Evolutionary conservation across 352 stramenopile genomes (phyloP), one percentile per base, ranked within the genome.

Genomic region (Globisporangium emineosum): DNA sequence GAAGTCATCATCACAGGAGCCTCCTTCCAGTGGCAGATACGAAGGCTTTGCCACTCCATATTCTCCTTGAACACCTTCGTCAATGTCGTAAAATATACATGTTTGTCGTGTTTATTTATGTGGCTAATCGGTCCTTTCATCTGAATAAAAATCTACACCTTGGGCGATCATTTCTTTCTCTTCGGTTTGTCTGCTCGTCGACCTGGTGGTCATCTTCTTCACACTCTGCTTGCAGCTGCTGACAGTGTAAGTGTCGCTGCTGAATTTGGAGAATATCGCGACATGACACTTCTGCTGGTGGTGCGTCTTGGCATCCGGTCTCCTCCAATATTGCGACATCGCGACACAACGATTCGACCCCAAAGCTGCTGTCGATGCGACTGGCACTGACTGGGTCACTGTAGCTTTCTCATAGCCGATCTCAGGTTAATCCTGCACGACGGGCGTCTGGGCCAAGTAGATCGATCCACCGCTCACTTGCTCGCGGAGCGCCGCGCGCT

Each of bases 401-500:
- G 21, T 23, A 15, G 10, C 5, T 15, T 40, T 15, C 7, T 19
- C 9, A 43, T 43, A 30, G 4, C 7, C 17, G 30, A 21, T 15
- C 10, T 29, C n/a, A 5, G 7, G 12, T 25, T 50, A 60, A 21
- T 60, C 21, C 3, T 35, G 54, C 54, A 60, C 33, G 37, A 40
- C 52, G 37, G 69, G 65, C 13, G 69, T 70, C 51, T 74, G 73
- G 9, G 51, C 50, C 9, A 79, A 55, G 49, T 83, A 76, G 21
- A 81, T 75, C 54, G 60, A 65, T 25, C 56, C 72, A 19, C 73
- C 68, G 2, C 71, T 76, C 54, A 80, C 81, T 51, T 89, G 68
- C 29, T 83, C 73, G 49, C 83, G 80, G 3, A 93, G 71, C 55
- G 70, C 62, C 19, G 76, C 68, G 29, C 81, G 64, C 35, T 71